These are phyloP conservation scores for Pyrenophora tritici-repentis DNA, from an alignment of 2,329 filamentous ascomycete species.

Conservation along the genomic window DNA sequence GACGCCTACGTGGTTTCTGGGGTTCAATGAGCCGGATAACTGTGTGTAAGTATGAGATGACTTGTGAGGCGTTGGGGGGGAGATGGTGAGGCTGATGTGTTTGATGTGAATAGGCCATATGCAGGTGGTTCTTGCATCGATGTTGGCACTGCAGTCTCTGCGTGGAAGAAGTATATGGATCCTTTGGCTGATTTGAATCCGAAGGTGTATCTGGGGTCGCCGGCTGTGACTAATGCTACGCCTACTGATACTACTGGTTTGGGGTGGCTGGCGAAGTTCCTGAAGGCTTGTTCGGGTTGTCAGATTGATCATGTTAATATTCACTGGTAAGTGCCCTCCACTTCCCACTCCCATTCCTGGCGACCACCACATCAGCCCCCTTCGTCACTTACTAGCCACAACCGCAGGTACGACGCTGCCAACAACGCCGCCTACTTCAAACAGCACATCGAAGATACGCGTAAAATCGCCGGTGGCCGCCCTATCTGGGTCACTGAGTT, in stretches of 20 bases:
- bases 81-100: background rate
- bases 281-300: slow-evolving; percentile 35
- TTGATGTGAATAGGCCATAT: background rate
- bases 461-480: slow-evolving; percentile 57
- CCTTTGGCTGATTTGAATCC: slow-evolving; percentile 20
- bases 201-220: slow-evolving; percentile 36
- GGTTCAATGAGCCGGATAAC: slow-evolving; percentile 46
- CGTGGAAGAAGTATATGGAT: slow-evolving; percentile 28
- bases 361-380: too few relatives aligned
- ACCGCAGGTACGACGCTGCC: slow-evolving; percentile 25
- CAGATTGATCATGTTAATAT: slow-evolving; percentile 43
- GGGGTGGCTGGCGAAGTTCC: slow-evolving; percentile 34
- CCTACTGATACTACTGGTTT: slow-evolving; percentile 21
- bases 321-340: too few relatives aligned
- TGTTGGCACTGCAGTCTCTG: slow-evolving; percentile 12
- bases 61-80: too few relatives aligned
- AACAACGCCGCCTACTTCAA: slow-evolving; percentile 38
- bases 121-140: slow-evolving; percentile 34
- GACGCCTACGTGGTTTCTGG: slow-evolving; percentile 27
- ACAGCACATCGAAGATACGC: slow-evolving; percentile 38
- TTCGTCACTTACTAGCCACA: too few relatives aligned
- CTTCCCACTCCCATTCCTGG: too few relatives aligned
- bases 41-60: slow-evolving; percentile 24
- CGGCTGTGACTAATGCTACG: slow-evolving; percentile 37
- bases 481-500: slow-evolving; percentile 48